Percentiles rank a stretch among this genome's conserved stretches.
phyloP scores from a whole-genome alignment of 1,284 basidiomycete species.

The Ganoderma meredithae region DNA sequence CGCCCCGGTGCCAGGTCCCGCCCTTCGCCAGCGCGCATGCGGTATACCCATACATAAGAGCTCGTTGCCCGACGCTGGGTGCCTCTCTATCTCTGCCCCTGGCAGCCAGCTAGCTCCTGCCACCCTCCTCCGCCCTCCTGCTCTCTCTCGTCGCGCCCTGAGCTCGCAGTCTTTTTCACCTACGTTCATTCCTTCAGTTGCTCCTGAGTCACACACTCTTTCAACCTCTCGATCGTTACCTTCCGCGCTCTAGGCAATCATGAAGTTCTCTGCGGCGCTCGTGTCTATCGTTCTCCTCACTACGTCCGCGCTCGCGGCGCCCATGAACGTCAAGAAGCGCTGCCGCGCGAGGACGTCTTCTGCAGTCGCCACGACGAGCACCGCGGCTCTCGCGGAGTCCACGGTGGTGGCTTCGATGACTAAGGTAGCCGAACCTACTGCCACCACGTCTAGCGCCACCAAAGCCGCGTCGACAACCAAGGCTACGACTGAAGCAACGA shows the following conservation, averaged over 20 bases:
- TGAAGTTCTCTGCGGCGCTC: slow-evolving; percentile 40
- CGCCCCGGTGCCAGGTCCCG: background rate
- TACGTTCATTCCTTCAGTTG: background rate
- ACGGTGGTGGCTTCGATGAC: background rate
- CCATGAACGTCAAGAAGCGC: slow-evolving; percentile 30
- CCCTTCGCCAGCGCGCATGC: slow-evolving; percentile 4
- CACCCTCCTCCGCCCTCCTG: background rate
- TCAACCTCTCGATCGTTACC: slow-evolving; percentile 10
- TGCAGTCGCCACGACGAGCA: slow-evolving; percentile 19
- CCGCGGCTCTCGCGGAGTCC: slow-evolving; percentile 6
- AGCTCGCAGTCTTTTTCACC: slow-evolving; percentile 1
- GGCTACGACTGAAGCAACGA: slow-evolving; percentile 2
- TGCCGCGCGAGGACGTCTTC: slow-evolving; percentile 34
- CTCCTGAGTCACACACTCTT: background rate
- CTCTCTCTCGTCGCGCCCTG: slow-evolving; percentile 3
- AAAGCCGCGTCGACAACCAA: slow-evolving; percentile 1
- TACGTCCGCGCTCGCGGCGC: slow-evolving; percentile 36
- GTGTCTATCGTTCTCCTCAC: slow-evolving; percentile 39
- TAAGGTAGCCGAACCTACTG: background rate
- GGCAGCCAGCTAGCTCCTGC: background rate
- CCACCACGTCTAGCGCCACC: slow-evolving; percentile 3
- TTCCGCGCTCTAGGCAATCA: slow-evolving; percentile 19
- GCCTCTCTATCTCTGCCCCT: slow-evolving; percentile 3
- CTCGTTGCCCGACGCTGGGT: no score
- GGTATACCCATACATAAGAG: background rate